Conservation (phyloP, 1,284 basidiomycete species). For the Xerocomus cyaneibrunnescens region DNA sequence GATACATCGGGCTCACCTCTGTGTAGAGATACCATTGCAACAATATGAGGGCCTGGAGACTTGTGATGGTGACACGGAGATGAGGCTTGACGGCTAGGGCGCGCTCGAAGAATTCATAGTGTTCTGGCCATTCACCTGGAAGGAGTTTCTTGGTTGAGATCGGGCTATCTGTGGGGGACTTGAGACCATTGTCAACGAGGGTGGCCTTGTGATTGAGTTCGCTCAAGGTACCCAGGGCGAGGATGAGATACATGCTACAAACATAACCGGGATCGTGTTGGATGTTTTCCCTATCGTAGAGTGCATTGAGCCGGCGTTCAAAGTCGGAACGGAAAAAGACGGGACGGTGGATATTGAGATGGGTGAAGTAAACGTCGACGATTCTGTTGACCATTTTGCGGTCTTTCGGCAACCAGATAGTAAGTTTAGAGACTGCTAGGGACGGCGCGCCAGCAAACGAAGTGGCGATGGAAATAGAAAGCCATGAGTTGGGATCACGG, state of each 20-base stretch:
- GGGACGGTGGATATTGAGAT: slow-evolving; percentile 75
- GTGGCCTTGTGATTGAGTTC: slow-evolving; percentile 70
- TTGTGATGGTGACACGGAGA: slow-evolving; percentile 73
- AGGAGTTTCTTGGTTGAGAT: slow-evolving; percentile 56
- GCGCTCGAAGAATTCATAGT: slow-evolving; percentile 78
- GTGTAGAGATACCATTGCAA: slow-evolving; percentile 86
- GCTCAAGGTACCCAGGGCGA: slow-evolving; percentile 77
- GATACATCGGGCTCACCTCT: slow-evolving; percentile 51
- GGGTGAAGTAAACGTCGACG: slow-evolving; percentile 67
- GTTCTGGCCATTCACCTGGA: slow-evolving; percentile 71
- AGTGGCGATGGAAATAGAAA: slow-evolving; percentile 48
- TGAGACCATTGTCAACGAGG: slow-evolving; percentile 32
- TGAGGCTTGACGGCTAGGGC: slow-evolving; percentile 76
- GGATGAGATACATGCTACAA: slow-evolving; percentile 70
- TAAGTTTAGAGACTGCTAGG: slow-evolving; percentile 38
- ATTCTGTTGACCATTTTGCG: slow-evolving; percentile 60
- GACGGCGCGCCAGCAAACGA: slow-evolving; percentile 43
- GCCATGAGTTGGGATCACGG: slow-evolving; percentile 60
- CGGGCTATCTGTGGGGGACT: slow-evolving; percentile 32
- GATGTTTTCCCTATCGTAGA: slow-evolving; percentile 57
- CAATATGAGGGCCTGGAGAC: slow-evolving; percentile 75
- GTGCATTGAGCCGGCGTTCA: slow-evolving; percentile 54
- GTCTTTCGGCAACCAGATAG: slow-evolving; percentile 73
- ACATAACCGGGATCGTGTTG: slow-evolving; percentile 72
- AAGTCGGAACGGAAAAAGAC: slow-evolving; percentile 68